phyloP scores from a whole-genome alignment of 2,329 filamentous ascomycete species.

The Aspergillus pseudoterreus region DNA sequence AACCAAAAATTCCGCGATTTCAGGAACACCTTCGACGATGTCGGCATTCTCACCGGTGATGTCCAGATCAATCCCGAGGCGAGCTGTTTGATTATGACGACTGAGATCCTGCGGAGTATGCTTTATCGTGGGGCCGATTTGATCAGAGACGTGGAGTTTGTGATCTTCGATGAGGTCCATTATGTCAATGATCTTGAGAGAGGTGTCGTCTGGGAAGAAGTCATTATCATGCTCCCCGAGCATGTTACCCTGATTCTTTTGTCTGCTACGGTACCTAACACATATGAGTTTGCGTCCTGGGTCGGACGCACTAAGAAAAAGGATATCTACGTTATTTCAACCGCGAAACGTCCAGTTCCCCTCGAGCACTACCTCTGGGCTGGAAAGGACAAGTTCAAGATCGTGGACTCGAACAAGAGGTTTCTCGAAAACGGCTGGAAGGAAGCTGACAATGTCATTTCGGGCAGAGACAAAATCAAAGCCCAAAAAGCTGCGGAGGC shows the following conservation, averaged over 20 bases:
- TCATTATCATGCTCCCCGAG: conserved; percentile 98
- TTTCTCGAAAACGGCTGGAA: conserved; percentile 95
- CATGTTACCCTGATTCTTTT: conserved; percentile 93
- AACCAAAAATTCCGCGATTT: conserved; percentile 99
- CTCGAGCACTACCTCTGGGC: conserved; percentile 97
- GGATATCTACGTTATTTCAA: conserved; percentile 98
- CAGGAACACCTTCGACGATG: conserved; percentile 82
- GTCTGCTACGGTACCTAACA: conserved; percentile 95
- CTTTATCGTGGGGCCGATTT: conserved; percentile 93
- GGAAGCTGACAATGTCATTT: conserved; percentile 76
- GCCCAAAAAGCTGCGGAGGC: conserved; percentile 50
- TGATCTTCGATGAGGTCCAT: conserved; percentile 98
- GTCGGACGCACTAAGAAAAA: conserved; percentile 97
- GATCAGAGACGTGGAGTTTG: conserved; percentile 95
- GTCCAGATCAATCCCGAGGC: conserved; percentile 97
- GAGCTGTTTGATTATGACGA: conserved; percentile 98
- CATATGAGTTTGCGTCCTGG: conserved; percentile 97
- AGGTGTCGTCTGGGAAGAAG: conserved; percentile 98
- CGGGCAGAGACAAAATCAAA: conserved; percentile 75
- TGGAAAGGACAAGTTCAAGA: conserved; percentile 86
- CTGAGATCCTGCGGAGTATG: conserved; percentile 97
- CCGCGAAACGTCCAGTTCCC: conserved; percentile 88
- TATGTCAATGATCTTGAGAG: conserved; percentile 96
- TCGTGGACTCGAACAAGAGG: conserved; percentile 86
- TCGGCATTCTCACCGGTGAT: conserved; percentile 94